A percentile compares a stretch with the other conserved stretches of the same genome.
These are phyloP conservation scores for Tulasnella sp. DNA, from an alignment of 768 basidiomycete genomes.

Conservation along the genomic window DNA sequence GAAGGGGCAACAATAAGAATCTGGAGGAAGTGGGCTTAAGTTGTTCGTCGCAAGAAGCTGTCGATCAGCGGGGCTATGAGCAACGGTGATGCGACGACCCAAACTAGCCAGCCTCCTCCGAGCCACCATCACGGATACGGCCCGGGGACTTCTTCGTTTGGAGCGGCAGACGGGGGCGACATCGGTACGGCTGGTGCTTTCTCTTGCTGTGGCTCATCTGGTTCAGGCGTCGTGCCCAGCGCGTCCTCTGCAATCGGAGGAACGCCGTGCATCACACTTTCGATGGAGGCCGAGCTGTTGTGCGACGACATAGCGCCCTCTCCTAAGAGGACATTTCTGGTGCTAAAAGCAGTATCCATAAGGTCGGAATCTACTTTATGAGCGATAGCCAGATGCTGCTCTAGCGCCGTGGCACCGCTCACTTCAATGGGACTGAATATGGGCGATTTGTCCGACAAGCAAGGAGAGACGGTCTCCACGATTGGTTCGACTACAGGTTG, in stretches of 20 bases:
- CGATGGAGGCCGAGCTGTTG: slow-evolving; percentile 8
- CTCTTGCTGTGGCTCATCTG: not conserved
- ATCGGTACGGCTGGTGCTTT: not conserved
- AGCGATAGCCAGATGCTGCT: not conserved
- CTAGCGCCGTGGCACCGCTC: slow-evolving; percentile 5
- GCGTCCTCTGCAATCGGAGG: slow-evolving; percentile 12
- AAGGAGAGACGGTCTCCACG: not conserved
- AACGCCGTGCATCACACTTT: slow-evolving; percentile 8
- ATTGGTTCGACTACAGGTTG: not conserved
- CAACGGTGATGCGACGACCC: slow-evolving; percentile 4
- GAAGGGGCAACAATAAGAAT: not conserved
- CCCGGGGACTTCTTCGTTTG: not conserved
- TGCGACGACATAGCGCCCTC: slow-evolving; percentile 2
- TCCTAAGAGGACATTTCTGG: slow-evolving; percentile 3
- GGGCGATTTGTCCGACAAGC: not conserved
- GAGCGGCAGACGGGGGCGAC: slow-evolving; percentile 1
- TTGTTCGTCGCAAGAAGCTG: not conserved
- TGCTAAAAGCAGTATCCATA: not conserved
- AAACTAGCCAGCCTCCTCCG: slow-evolving; percentile 14
- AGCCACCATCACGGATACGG: slow-evolving; percentile 12
- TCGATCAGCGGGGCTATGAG: slow-evolving; percentile 2
- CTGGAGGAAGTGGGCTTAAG: slow-evolving; percentile 8
- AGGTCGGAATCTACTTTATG: not conserved
- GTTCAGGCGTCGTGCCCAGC: not conserved
- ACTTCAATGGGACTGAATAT: not conserved